These are phyloP conservation scores for Fragaria ananassa DNA, from an alignment of 306 rosid genomes.

Conservation along the genomic window DNA sequence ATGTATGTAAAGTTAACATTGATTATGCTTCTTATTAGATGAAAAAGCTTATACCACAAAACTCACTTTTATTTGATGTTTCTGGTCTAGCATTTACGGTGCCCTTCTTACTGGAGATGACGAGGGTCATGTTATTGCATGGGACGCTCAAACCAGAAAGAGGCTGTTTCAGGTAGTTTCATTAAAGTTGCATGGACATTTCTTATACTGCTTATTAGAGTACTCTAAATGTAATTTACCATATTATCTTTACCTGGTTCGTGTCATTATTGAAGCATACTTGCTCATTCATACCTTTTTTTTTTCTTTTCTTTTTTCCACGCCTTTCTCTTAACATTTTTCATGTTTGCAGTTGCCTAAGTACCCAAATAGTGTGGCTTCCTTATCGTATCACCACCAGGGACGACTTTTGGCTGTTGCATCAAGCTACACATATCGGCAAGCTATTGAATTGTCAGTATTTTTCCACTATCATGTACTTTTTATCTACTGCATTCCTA, in stretches of 20 bases:
- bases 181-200: neutral
- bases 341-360: conserved; percentile 56
- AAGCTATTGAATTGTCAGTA: conserved; percentile 71
- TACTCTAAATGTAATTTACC: neutral
- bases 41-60: neutral
- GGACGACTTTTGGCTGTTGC: conserved; percentile 79
- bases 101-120: conserved; percentile 74
- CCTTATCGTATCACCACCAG: conserved; percentile 61
- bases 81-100: conserved; percentile 45
- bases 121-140: conserved; percentile 62
- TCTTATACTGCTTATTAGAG: neutral
- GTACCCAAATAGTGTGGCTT: conserved; percentile 70
- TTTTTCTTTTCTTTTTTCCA: neutral
- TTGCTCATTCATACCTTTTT: neutral
- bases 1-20: conserved; percentile 45
- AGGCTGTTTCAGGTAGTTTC: conserved; percentile 62
- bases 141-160: conserved; percentile 65
- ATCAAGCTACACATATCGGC: conserved; percentile 71
- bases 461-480: conserved; percentile 8
- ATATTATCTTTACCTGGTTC: neutral
- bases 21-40: conserved; percentile 10
- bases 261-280: neutral
- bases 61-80: conserved; percentile 25
- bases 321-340: conserved; percentile 5
- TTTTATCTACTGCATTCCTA: neutral